Evolutionary conservation across 768 basidiomycete species (phyloP).

Genomic region (Pleurotus citrinopileatus): DNA sequence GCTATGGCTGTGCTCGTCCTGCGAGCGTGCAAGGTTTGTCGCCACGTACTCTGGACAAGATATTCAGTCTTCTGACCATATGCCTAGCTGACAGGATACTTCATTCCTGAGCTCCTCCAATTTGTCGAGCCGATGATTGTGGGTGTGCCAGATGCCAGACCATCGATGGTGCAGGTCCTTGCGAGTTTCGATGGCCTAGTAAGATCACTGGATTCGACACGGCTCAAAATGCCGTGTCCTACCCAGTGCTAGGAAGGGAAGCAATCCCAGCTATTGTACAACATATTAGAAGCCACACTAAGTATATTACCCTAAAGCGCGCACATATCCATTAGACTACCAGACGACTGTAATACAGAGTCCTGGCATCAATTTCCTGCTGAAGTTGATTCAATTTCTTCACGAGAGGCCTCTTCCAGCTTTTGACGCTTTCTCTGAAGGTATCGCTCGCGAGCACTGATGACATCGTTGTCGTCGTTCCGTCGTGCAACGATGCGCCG

Average conservation of each 20-base stretch:
- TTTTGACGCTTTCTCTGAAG: slow-evolving; percentile 77
- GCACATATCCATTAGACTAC: not conserved
- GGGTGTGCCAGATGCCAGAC: slow-evolving; percentile 47
- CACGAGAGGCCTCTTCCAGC: slow-evolving; percentile 42
- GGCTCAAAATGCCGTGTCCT: slow-evolving; percentile 16
- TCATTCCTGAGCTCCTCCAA: slow-evolving; percentile 56
- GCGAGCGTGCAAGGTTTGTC: slow-evolving; percentile 59
- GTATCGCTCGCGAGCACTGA: slow-evolving; percentile 73
- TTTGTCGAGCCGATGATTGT: slow-evolving; percentile 61
- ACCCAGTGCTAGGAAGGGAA: not conserved
- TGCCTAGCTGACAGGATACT: slow-evolving; percentile 52
- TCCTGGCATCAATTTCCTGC: not conserved
- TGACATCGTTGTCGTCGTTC: slow-evolving; percentile 72
- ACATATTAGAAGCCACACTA: not conserved
- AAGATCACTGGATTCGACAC: slow-evolving; percentile 34
- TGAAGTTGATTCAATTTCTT: slow-evolving; percentile 4
- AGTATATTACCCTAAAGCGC: slow-evolving; percentile 1
- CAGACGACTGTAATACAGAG: not conserved
- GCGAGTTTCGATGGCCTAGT: slow-evolving; percentile 50
- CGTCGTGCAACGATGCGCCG: slow-evolving; percentile 68
- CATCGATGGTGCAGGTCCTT: slow-evolving; percentile 46
- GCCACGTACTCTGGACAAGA: not conserved
- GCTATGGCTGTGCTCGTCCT: slow-evolving; percentile 64
- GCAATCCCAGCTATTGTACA: not conserved
- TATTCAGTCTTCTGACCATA: slow-evolving; percentile 9